Base-by-base conservation (phyloP, 164 flowering plant genomes). In the Nymphaea colorata region DNA sequence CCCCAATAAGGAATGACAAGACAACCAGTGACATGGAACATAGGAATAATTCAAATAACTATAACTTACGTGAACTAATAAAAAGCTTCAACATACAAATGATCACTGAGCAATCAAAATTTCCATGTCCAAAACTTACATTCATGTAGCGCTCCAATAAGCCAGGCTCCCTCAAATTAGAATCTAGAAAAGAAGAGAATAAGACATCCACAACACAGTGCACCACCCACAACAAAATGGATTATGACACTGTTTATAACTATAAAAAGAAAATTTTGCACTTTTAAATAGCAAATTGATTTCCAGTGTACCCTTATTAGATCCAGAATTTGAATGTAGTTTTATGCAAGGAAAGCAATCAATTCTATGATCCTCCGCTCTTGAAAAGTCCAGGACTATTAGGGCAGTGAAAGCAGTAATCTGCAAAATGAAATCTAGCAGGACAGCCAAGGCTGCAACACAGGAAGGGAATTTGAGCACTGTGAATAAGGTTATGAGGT, bases 321-420 rank as follows among this genome's bases (percentile, higher is more conserved):
- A 68, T 65, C 80, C 84, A 62, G 71, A 68, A 61, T 72, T 62
- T 64, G 83, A 69, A 59, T 80, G 69, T n/a, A 75, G 43, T 77
- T 86, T 90, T 59, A 90, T 75, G 70, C 98, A 95, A 10, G 98
- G 99, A 70, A 92, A 83, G 74, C 99, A 95, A 75, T 95, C 99
- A 74, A 92, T 78, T 67, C 99, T 81, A 64, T 79, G 76, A 67
- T 85, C 91, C 69, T 92, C 98, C 14, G 96, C 80, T 74, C 98
- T 84, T 73, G 77, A 62, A 68, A 89, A 89, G 77, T 95, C 98
- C 75, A 90, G 87, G 70, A 84, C 89, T 68, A 95, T 95, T 74
- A 95, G 75, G 57, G 99, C 94, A 70, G 92, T 97, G 80, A 95
- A 95, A 62, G 99, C 97, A 66, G 98, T 95, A 68, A 95, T 85